Evolutionary conservation across 345 rosid species (phyloP), one percentile per base, ranked within the genome.

Genomic region (Eucalyptus melliodora): DNA sequence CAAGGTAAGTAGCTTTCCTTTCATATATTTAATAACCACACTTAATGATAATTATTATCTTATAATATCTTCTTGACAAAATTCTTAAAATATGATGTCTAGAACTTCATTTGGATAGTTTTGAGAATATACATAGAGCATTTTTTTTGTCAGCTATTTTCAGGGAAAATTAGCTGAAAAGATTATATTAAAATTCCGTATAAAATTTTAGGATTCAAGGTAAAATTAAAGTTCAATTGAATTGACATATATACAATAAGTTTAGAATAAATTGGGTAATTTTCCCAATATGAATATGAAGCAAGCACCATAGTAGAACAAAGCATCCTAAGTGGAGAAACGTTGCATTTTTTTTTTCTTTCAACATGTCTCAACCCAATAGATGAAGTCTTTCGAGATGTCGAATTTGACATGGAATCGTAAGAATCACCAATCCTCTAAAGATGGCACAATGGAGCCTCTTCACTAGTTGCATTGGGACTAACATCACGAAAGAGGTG

Each of bases 141-240:
- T 50, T 50, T n/a, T 62, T 30, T 62, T 15, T n/a, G 65, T 26
- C 0, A 23, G 30, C 6, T 24, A 24, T 59, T 59, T 56, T 24
- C 13, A 59, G 6, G 1, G 0, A 59, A 24, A 59, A 24, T 59
- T 59, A 1, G 5, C 4, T 1, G 1, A 24, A 24, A 59, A 0
- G 0, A 11, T 11, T 59, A 24, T 0, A 59, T 23, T 59, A 11
- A 0, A 59, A 24, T 59, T 59, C 1, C 1, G 0, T 59, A 12
- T 24, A 59, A 24, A 59, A 23, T 1, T 17, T 59, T 59, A 56
- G 4, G 62, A 23, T 17, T 56, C 24, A 56, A 56, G 0, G 27
- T 1, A 56, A 56, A 56, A 24, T 24, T 23, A 56, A 56, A 23
- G 6, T 56, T 56, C 1, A 56, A 23, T 56, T 56, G 30, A 56